Percentiles rank a stretch among this genome's conserved stretches.
Conservation (phyloP, 768 basidiomycete genomes). For the Holtermanniella nyarrowii region DNA sequence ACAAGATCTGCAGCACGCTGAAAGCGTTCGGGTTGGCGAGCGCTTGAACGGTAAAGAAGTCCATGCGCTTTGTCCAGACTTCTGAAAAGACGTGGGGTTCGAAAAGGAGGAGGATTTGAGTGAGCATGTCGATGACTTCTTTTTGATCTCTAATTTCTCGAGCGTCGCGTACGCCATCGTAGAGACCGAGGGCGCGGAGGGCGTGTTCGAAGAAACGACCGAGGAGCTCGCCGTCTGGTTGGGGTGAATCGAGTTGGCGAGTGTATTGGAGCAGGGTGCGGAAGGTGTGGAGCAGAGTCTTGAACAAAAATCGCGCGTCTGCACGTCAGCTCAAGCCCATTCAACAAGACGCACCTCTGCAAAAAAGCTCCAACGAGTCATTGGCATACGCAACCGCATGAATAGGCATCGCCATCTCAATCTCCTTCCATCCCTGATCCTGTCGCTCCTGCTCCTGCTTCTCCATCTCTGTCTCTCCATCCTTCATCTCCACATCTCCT, state of each 20-base stretch:
- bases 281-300: slow-evolving; percentile 78
- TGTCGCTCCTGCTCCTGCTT: slow-evolving; percentile 9
- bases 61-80: slow-evolving; percentile 88
- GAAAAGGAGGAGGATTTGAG: slow-evolving; percentile 64
- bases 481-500: slow-evolving; percentile 4
- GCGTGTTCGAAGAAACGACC: slow-evolving; percentile 77
- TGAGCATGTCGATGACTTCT: slow-evolving; percentile 75
- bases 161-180: slow-evolving; percentile 45
- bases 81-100: slow-evolving; percentile 90
- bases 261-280: slow-evolving; percentile 65
- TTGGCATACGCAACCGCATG: slow-evolving; percentile 63
- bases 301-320: slow-evolving; percentile 81
- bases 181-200: slow-evolving; percentile 72
- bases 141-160: slow-evolving; percentile 58
- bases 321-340: neutral
- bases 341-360: slow-evolving; percentile 53
- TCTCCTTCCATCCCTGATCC: slow-evolving; percentile 52
- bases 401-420: slow-evolving; percentile 80
- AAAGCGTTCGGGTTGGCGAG: slow-evolving; percentile 68
- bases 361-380: slow-evolving; percentile 67
- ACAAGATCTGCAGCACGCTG: slow-evolving; percentile 72
- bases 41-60: slow-evolving; percentile 73
- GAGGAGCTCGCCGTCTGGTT: slow-evolving; percentile 76
- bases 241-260: slow-evolving; percentile 65
- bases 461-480: slow-evolving; percentile 13